Conservation (phyloP, 2,329 filamentous ascomycete species). For the Xylaria sp. region DNA sequence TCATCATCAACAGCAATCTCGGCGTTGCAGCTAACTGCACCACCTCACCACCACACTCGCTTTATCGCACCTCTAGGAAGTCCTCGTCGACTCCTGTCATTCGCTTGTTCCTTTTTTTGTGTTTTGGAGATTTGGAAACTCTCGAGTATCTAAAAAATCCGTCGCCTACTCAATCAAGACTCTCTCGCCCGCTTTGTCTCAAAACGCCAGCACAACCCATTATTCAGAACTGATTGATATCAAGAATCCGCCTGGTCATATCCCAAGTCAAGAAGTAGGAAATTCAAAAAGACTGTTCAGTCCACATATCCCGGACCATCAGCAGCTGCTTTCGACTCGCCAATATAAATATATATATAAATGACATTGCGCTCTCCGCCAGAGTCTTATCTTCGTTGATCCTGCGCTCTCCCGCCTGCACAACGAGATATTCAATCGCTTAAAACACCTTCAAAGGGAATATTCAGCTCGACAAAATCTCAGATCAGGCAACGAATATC, state of each 20-base stretch:
- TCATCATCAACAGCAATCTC: slow-evolving; percentile 51
- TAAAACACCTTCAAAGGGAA: slow-evolving; percentile 50
- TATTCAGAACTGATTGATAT: slow-evolving; percentile 30
- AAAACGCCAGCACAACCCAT: slow-evolving; percentile 38
- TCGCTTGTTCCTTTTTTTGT: slow-evolving; percentile 70
- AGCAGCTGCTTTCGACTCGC: slow-evolving; percentile 38
- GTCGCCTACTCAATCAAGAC: slow-evolving; percentile 34
- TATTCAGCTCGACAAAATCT: slow-evolving; percentile 39
- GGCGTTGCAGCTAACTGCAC: slow-evolving; percentile 53
- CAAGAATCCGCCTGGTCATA: slow-evolving; percentile 15
- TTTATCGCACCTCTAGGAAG: slow-evolving; percentile 68
- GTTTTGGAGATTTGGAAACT: slow-evolving; percentile 55
- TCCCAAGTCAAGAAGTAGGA: slow-evolving; percentile 14
- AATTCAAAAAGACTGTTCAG: slow-evolving; percentile 14
- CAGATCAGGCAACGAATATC: slow-evolving; percentile 27
- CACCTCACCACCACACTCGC: slow-evolving; percentile 61
- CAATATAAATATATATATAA: slow-evolving; percentile 32
- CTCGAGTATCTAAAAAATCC: slow-evolving; percentile 49
- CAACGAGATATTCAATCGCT: slow-evolving; percentile 51
- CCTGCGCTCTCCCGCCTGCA: slow-evolving; percentile 43
- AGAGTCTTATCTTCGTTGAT: slow-evolving; percentile 45
- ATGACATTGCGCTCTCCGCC: slow-evolving; percentile 40
- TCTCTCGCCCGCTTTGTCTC: slow-evolving; percentile 35
- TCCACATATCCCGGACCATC: slow-evolving; percentile 22
- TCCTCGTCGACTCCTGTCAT: slow-evolving; percentile 80